Conservation (phyloP, 2,329 filamentous ascomycete species). For the Sporothrix protearum region DNA sequence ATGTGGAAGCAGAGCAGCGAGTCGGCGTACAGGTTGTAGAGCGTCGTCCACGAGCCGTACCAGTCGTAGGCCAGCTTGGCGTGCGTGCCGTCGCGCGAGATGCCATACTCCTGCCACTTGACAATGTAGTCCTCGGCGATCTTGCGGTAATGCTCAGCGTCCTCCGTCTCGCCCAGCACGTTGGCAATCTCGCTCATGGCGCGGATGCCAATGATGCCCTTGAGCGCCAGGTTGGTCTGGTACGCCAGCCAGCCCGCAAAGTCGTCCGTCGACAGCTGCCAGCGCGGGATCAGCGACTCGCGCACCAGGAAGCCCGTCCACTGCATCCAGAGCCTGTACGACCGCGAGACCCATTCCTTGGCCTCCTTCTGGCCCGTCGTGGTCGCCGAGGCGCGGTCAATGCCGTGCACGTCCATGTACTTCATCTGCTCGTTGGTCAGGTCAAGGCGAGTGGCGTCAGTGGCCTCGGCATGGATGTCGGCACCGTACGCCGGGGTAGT, state of each 20-base stretch:
- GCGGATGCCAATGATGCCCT: conserved; percentile 74
- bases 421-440: conserved; percentile 21
- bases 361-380: conserved; percentile 44
- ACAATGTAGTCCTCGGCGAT: conserved; percentile 64
- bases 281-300: conserved; percentile 64
- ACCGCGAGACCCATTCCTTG: conserved; percentile 43
- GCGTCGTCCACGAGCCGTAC: conserved; percentile 73
- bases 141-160: conserved; percentile 59
- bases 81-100: conserved; percentile 64
- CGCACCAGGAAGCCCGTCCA: conserved; percentile 72
- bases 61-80: conserved; percentile 72
- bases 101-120: conserved; percentile 66
- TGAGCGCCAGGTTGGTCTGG: conserved; percentile 71
- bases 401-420: conserved; percentile 29
- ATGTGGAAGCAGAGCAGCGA: conserved; percentile 38
- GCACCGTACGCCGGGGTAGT: conserved; percentile 49
- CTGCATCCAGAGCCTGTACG: conserved; percentile 68
- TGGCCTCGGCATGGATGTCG: conserved; percentile 27
- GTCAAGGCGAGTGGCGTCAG: conserved; percentile 16
- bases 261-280: conserved; percentile 73
- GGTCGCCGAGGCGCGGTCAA: conserved; percentile 34
- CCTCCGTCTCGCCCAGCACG: conserved; percentile 54
- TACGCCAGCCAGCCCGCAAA: conserved; percentile 72
- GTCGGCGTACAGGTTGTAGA: conserved; percentile 73
- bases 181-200: conserved; percentile 69